A percentile compares a stretch with the other conserved stretches of the same genome.
Evolutionary conservation across 306 rosid species (phyloP).

Genomic region (Fagus sylvatica): DNA sequence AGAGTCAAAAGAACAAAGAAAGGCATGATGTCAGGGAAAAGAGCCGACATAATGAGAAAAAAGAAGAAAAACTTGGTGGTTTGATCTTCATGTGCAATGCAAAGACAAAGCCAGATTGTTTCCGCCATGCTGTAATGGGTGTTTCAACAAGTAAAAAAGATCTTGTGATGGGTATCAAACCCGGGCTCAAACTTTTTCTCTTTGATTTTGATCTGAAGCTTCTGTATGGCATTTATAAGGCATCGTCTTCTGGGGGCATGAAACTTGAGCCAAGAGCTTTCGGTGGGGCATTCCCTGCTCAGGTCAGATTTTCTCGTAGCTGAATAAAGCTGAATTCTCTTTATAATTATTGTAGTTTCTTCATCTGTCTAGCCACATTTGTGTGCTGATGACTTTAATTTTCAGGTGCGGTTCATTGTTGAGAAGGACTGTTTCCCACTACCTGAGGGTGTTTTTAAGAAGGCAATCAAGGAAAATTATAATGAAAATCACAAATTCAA

Average conservation of each 20-base stretch:
- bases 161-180: constrained; percentile 56
- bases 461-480: constrained; percentile 83
- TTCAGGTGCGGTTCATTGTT: constrained; percentile 80
- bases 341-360: constrained; percentile 5
- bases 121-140: constrained; percentile 77
- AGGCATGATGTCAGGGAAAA: constrained; percentile 18
- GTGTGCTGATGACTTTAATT: constrained; percentile 19
- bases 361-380: constrained; percentile 10
- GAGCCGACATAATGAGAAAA: constrained; percentile 9
- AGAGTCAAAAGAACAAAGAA: constrained; percentile 33
- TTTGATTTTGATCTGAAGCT: constrained; percentile 91
- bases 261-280: constrained; percentile 89
- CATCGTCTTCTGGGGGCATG: constrained; percentile 79
- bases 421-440: constrained; percentile 76
- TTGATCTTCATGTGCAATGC: constrained; percentile 91
- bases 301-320: constrained; percentile 47
- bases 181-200: constrained; percentile 78
- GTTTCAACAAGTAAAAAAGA: constrained; percentile 64
- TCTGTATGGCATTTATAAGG: constrained; percentile 76
- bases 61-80: constrained; percentile 69
- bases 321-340: neutral
- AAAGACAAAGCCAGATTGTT: constrained; percentile 94
- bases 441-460: constrained; percentile 70
- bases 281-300: constrained; percentile 86
- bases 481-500: constrained; percentile 66